Percentiles rank a stretch among this genome's conserved stretches.
Conservation (phyloP, 345 rosid genomes). For the Aquilaria sinensis region DNA sequence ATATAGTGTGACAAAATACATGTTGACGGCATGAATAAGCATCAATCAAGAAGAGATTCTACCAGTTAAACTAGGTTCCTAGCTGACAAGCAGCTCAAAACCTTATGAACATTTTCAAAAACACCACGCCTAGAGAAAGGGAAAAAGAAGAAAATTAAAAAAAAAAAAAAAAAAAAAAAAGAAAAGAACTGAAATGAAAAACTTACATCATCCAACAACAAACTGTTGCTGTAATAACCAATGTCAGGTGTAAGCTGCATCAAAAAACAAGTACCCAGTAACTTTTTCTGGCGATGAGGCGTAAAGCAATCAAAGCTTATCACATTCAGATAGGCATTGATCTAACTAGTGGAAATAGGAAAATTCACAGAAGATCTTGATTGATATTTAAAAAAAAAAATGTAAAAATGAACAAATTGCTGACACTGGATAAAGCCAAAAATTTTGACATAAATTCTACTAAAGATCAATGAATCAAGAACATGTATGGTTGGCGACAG, state of each 20-base stretch:
- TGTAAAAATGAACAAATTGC: too few relatives aligned
- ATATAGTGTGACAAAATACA: too few relatives aligned
- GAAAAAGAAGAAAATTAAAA: constrained; percentile 6
- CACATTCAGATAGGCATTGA: constrained; percentile 6
- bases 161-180: not conserved
- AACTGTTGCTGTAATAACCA: constrained; percentile 87
- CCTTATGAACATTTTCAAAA: too few relatives aligned
- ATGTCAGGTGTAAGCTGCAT: constrained; percentile 77
- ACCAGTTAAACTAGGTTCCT: not conserved
- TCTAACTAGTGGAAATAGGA: too few relatives aligned
- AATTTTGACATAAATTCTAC: too few relatives aligned
- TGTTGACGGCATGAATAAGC: too few relatives aligned
- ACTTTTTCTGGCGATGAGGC: not conserved
- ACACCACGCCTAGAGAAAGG: not conserved
- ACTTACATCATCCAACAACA: constrained; percentile 99
- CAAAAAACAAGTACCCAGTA: constrained; percentile 9
- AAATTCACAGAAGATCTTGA: not conserved
- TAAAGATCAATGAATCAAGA: too few relatives aligned
- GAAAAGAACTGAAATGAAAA: not conserved
- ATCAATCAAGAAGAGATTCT: too few relatives aligned
- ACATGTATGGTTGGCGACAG: too few relatives aligned
- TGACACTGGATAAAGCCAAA: too few relatives aligned
- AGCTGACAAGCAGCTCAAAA: not conserved
- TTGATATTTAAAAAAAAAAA: not conserved
- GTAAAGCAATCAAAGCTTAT: not conserved